A percentile compares a stretch with the other conserved stretches of the same genome.
Conservation (phyloP, 495 filamentous ascomycete species). For the Lepraria neglecta region DNA sequence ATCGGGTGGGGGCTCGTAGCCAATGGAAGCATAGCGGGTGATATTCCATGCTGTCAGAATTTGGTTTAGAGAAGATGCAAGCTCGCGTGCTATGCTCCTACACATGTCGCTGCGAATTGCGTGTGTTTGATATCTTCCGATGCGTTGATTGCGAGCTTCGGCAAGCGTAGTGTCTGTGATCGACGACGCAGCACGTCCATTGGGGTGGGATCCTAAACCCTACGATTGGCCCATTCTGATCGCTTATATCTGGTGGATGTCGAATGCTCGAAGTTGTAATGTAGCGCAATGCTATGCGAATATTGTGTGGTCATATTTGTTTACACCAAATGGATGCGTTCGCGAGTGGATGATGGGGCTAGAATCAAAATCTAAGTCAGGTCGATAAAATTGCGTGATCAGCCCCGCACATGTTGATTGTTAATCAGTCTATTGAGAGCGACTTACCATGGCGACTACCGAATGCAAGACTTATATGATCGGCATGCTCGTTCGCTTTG, state of each 20-base stretch:
- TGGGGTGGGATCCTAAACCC: too few species aligned
- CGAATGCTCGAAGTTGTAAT: not conserved
- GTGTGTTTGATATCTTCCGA: too few species aligned
- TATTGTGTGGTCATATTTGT: not conserved
- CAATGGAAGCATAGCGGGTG: too few species aligned
- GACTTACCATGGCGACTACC: not conserved
- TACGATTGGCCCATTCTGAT: not conserved
- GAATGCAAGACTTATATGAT: not conserved
- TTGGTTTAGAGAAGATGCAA: too few species aligned
- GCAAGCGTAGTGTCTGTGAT: too few species aligned
- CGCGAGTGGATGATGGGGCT: not conserved
- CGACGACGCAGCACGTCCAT: too few species aligned
- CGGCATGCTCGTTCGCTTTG: not conserved
- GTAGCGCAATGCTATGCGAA: not conserved
- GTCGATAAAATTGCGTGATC: slow-evolving; percentile 12
- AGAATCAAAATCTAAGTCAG: not conserved
- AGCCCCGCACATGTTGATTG: slow-evolving; percentile 8
- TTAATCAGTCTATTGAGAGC: not conserved
- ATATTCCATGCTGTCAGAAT: too few species aligned
- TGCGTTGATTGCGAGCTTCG: too few species aligned
- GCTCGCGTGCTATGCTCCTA: too few species aligned
- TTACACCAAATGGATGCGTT: not conserved
- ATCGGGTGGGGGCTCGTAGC: too few species aligned
- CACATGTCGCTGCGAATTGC: too few species aligned
- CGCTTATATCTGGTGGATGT: not conserved